Percentiles rank a stretch among this genome's conserved stretches.
phyloP scores from a whole-genome alignment of 1,284 basidiomycete species.

The Cronartium quercuum region DNA sequence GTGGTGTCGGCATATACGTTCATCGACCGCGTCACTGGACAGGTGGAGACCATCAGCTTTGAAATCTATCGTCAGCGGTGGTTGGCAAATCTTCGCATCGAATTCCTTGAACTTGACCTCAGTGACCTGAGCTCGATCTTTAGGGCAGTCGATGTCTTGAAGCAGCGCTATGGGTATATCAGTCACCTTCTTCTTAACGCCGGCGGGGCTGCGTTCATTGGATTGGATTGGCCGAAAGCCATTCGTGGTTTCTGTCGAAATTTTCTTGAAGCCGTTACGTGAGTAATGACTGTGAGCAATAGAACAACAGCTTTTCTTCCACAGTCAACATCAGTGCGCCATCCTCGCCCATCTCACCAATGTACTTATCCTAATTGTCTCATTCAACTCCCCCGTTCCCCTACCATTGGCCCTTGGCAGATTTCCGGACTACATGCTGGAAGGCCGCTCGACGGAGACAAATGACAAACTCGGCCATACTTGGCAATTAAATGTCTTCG shows the following conservation, averaged over 20 bases:
- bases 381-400: not conserved
- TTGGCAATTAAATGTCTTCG: constrained; percentile 36
- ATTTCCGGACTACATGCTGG: constrained; percentile 37
- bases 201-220: constrained; percentile 47
- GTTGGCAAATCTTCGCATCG: constrained; percentile 8
- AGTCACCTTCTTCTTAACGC: constrained; percentile 50
- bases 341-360: no score
- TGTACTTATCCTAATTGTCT: not conserved
- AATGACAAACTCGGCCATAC: constrained; percentile 15
- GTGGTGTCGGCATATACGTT: constrained; percentile 1
- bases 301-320: not conserved
- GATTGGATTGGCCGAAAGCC: constrained; percentile 48
- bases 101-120: constrained; percentile 27
- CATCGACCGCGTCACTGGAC: constrained; percentile 22
- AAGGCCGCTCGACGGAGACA: constrained; percentile 12
- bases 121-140: not conserved
- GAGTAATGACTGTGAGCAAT: constrained; percentile 9
- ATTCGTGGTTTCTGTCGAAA: constrained; percentile 46
- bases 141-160: constrained; percentile 1
- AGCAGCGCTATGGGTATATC: constrained; percentile 44
- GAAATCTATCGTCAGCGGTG: constrained; percentile 22
- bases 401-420: constrained; percentile 2
- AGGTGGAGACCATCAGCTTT: constrained; percentile 26
- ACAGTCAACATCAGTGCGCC: no score
- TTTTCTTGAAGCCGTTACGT: constrained; percentile 48